These are phyloP conservation scores for Epichloe aotearoae DNA, from an alignment of 2,329 filamentous ascomycete genomes.

Conservation along the genomic window DNA sequence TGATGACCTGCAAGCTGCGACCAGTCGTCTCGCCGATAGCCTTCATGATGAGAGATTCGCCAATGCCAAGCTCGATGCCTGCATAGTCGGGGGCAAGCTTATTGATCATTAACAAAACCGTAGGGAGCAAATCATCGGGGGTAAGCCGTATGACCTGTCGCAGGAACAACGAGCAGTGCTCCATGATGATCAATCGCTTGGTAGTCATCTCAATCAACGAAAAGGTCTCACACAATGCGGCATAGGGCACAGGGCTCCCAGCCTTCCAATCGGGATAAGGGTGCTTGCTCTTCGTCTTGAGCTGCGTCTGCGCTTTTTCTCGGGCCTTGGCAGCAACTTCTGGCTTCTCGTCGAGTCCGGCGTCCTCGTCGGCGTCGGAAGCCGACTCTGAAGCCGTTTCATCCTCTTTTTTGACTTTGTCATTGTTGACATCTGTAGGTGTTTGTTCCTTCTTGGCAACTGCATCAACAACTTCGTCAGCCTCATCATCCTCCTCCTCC, in stretches of 20 bases:
- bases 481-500: constrained; percentile 16
- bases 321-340: constrained; percentile 61
- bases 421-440: constrained; percentile 15
- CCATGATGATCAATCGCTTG: constrained; percentile 76
- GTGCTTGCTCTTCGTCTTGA: constrained; percentile 57
- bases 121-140: constrained; percentile 74
- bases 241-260: constrained; percentile 82
- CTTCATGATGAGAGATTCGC: constrained; percentile 97
- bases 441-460: constrained; percentile 5
- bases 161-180: constrained; percentile 81
- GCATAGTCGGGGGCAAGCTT: constrained; percentile 95
- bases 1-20: constrained; percentile 76
- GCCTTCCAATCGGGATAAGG: constrained; percentile 93
- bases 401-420: constrained; percentile 14
- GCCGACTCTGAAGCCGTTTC: constrained; percentile 10
- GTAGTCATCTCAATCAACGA: constrained; percentile 90
- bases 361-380: constrained; percentile 32
- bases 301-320: constrained; percentile 65
- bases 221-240: constrained; percentile 86
- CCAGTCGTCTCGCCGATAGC: constrained; percentile 92
- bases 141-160: constrained; percentile 89
- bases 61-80: constrained; percentile 94
- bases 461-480: not conserved
- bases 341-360: constrained; percentile 49
- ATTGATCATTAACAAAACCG: constrained; percentile 91